These are phyloP conservation scores for Xylariaceae sp. DNA, from an alignment of 2,329 filamentous ascomycete genomes.

Conservation along the genomic window DNA sequence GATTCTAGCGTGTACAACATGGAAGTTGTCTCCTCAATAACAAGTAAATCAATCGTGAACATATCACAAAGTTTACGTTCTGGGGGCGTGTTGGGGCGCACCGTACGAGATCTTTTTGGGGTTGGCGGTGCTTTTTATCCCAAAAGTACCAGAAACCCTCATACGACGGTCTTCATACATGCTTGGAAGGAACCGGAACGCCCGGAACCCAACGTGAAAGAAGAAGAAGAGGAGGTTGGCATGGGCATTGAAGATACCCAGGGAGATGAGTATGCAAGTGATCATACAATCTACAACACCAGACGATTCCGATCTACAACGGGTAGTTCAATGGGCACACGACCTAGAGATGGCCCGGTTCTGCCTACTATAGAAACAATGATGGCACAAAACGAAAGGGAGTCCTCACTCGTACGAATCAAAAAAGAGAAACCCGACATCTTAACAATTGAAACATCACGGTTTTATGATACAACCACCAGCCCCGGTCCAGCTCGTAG, in stretches of 20 bases:
- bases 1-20: background rate
- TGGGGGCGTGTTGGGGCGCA: background rate
- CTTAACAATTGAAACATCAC: too few relatives aligned
- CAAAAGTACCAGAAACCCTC: background rate
- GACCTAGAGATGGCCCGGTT: too few relatives aligned
- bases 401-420: too few relatives aligned
- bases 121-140: background rate
- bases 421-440: too few relatives aligned
- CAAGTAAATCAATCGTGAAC: background rate
- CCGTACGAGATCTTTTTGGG: background rate
- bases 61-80: background rate
- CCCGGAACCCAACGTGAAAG: background rate
- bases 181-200: background rate
- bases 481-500: too few relatives aligned
- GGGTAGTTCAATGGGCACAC: too few relatives aligned
- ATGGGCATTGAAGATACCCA: background rate
- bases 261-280: background rate
- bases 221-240: background rate
- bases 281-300: too few relatives aligned
- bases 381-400: too few relatives aligned
- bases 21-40: background rate
- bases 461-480: too few relatives aligned
- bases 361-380: too few relatives aligned
- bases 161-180: background rate
- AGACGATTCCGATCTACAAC: too few relatives aligned